Evolutionary conservation across 371 early-diverging fungal species (phyloP).

Genomic region (Mortierella sp.): DNA sequence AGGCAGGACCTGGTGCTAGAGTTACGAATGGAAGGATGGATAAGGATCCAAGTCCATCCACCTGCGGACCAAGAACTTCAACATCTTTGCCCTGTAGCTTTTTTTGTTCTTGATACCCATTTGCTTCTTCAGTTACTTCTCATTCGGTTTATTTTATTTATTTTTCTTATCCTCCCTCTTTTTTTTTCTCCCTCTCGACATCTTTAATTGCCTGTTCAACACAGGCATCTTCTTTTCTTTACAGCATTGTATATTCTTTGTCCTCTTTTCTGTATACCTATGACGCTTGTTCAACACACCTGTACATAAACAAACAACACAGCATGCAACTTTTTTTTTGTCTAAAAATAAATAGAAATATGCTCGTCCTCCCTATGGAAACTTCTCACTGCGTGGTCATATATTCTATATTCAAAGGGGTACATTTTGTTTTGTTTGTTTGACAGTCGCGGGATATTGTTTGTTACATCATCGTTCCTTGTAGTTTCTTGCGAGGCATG

Average conservation of each 20-base stretch:
- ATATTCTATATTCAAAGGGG: too few relatives aligned
- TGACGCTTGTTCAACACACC: conserved; percentile 56
- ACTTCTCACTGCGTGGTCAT: too few relatives aligned
- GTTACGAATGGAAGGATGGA: background rate
- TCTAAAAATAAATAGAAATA: background rate
- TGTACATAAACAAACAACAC: conserved; percentile 23
- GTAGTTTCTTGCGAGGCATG: background rate
- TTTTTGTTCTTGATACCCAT: background rate
- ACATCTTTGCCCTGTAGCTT: too few relatives aligned
- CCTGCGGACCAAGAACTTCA: too few relatives aligned
- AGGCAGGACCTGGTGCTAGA: background rate
- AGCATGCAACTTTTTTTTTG: background rate
- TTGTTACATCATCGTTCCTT: background rate
- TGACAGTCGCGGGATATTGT: too few relatives aligned
- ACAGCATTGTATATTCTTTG: conserved; percentile 22
- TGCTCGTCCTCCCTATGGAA: too few relatives aligned
- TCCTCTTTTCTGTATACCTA: conserved; percentile 29
- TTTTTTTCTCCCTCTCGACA: background rate
- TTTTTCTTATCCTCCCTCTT: background rate
- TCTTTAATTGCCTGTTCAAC: conserved; percentile 47
- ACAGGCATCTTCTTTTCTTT: conserved; percentile 28
- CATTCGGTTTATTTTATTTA: too few relatives aligned
- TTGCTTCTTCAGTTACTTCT: background rate
- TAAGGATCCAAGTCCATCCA: background rate
- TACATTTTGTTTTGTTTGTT: too few relatives aligned